These are phyloP conservation scores for Lumnitzera littorea DNA, from an alignment of 345 rosid genomes.

Conservation along the genomic window DNA sequence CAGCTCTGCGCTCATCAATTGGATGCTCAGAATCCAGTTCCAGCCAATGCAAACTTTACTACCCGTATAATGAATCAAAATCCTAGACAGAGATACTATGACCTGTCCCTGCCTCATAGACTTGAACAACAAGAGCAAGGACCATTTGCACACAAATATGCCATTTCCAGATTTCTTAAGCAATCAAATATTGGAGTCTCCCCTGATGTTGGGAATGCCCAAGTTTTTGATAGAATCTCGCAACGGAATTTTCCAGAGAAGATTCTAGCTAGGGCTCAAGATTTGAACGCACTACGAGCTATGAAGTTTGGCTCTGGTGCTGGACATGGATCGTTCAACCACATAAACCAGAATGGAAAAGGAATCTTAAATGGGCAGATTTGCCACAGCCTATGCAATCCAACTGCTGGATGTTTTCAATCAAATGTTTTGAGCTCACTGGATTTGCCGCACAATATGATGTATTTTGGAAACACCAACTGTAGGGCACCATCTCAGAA, in stretches of 20 bases:
- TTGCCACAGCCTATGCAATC: conserved; percentile 23
- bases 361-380: conserved; percentile 32
- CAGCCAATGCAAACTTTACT: conserved; percentile 22
- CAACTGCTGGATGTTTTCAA: conserved; percentile 24
- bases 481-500: conserved; percentile 38
- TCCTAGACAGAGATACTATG: conserved; percentile 38
- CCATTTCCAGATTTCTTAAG: conserved; percentile 29
- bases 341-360: conserved; percentile 32
- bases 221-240: conserved; percentile 29
- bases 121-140: conserved; percentile 43
- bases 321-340: conserved; percentile 31
- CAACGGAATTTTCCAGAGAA: conserved; percentile 49
- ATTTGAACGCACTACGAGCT: conserved; percentile 35
- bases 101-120: conserved; percentile 29
- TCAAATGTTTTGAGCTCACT: conserved; percentile 29
- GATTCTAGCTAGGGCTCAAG: conserved; percentile 55
- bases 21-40: conserved; percentile 32
- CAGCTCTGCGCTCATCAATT: conserved; percentile 28
- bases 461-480: conserved; percentile 27
- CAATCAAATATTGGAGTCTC: conserved; percentile 18
- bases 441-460: conserved; percentile 19
- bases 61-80: conserved; percentile 18
- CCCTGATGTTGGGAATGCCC: conserved; percentile 17
- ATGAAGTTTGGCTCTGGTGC: conserved; percentile 36
- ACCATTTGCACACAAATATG: conserved; percentile 29